A percentile compares a stretch with the other conserved stretches of the same genome.
Evolutionary conservation across 345 rosid species (phyloP).

Genomic region (Xanthoceras sorbifolium): DNA sequence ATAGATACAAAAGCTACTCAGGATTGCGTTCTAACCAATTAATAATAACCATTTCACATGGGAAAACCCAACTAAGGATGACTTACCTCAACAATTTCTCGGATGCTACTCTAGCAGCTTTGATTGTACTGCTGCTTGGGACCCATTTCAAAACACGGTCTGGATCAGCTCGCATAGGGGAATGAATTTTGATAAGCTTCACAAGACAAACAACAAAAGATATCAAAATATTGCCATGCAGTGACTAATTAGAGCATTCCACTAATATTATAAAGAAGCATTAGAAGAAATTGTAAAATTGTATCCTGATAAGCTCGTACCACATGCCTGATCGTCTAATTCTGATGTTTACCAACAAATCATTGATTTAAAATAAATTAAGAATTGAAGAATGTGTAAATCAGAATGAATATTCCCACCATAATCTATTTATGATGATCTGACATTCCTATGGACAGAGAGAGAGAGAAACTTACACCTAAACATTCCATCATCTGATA

Average conservation of each 20-base stretch:
- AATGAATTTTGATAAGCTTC: conserved; percentile 92
- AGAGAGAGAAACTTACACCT: conserved; percentile 64
- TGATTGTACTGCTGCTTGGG: conserved; percentile 60
- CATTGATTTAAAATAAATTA: not conserved
- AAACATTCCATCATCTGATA: conserved; percentile 99
- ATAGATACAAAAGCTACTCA: not conserved
- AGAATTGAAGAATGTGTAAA: not conserved
- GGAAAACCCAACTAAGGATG: not conserved
- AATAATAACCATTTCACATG: not conserved
- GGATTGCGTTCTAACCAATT: not conserved
- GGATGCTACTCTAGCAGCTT: conserved; percentile 79
- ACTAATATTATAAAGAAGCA: not conserved
- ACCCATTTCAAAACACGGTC: conserved; percentile 70
- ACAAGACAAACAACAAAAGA: conserved; percentile 22
- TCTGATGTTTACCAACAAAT: conserved; percentile 1
- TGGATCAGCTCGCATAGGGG: conserved; percentile 87
- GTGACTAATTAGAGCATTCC: not conserved
- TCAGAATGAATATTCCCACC: not conserved
- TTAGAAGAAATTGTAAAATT: not conserved
- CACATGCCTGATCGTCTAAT: not conserved
- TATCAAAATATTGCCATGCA: conserved; percentile 1
- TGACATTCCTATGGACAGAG: not conserved
- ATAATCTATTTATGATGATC: not conserved
- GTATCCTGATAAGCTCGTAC: not conserved
- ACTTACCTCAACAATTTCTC: conserved; percentile 80